phyloP scores from a whole-genome alignment of 306 rosid species.

The Chamaecrista fasciculata region DNA sequence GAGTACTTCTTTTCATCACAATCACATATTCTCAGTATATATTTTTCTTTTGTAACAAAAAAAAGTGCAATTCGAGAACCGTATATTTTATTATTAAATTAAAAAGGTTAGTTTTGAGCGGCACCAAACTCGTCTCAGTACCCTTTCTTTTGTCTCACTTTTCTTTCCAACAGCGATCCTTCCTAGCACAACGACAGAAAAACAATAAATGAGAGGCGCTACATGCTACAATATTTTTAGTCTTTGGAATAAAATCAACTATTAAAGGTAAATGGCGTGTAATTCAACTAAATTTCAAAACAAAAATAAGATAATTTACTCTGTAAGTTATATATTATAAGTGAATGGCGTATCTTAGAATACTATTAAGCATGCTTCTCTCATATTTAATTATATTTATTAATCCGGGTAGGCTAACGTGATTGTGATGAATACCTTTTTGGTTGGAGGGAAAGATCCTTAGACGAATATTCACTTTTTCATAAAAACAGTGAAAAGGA shows the following conservation, averaged over 20 bases:
- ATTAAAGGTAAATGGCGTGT: too few relatives aligned
- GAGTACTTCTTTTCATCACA: too few relatives aligned
- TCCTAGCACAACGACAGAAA: not conserved
- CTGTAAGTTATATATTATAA: too few relatives aligned
- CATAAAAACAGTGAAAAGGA: not conserved
- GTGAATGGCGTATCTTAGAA: too few relatives aligned
- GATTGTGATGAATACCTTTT: conserved; percentile 20
- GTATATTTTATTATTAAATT: not conserved
- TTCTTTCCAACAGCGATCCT: not conserved
- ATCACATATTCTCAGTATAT: too few relatives aligned
- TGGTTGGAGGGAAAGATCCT: conserved; percentile 13
- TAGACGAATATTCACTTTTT: conserved; percentile 11
- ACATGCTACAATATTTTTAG: too few relatives aligned
- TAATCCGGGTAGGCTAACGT: not conserved
- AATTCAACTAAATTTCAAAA: too few relatives aligned
- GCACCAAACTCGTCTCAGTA: conserved; percentile 3
- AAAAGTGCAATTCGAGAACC: not conserved
- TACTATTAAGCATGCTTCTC: not conserved
- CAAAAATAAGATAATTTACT: too few relatives aligned
- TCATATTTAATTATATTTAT: not conserved
- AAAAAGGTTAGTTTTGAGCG: conserved; percentile 11
- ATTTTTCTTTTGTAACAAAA: not conserved
- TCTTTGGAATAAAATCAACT: too few relatives aligned
- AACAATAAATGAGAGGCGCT: not conserved
- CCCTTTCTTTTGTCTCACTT: conserved; percentile 10